Conservation (phyloP, 352 stramenopile genomes). For the Pythium vanterpoolii region DNA sequence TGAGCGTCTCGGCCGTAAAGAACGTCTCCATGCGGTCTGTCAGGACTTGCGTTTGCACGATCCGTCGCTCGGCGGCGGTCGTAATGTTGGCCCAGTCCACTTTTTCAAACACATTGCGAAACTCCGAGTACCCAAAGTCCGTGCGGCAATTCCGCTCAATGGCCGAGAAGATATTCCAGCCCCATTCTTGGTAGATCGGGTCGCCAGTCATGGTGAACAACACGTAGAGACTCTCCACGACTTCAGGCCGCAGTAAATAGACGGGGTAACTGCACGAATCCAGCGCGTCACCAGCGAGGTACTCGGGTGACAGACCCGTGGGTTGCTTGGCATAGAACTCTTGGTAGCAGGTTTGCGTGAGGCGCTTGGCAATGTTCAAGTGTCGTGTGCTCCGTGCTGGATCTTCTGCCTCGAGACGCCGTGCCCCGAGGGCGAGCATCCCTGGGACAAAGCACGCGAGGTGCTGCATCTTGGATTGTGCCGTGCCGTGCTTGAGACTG, state of each 20-base stretch:
- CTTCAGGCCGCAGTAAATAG: constrained; percentile 95
- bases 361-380: constrained; percentile 81
- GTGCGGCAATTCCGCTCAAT: constrained; percentile 92
- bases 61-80: constrained; percentile 2
- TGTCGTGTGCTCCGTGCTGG: constrained; percentile 66
- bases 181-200: constrained; percentile 93
- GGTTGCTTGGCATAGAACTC: constrained; percentile 90
- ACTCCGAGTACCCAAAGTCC: constrained; percentile 83
- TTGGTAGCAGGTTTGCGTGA: constrained; percentile 93
- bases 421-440: constrained; percentile 87
- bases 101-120: constrained; percentile 37
- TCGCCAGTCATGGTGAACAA: constrained; percentile 95
- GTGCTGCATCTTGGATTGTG: constrained; percentile 92
- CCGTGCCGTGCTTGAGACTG: constrained; percentile 31
- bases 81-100: constrained; percentile 7
- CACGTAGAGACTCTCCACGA: constrained; percentile 95
- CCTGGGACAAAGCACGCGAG: constrained; percentile 96
- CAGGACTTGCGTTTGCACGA: constrained; percentile 9
- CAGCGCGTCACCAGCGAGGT: constrained; percentile 34
- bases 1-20: constrained; percentile 98
- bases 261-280: constrained; percentile 42
- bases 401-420: constrained; percentile 28
- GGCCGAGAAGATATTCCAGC: constrained; percentile 93
- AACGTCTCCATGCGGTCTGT: constrained; percentile 99
- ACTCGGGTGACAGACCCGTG: constrained; percentile 92